Evolutionary conservation across 371 early-diverging fungal species (phyloP).

Genomic region (Mucor velutinosus): DNA sequence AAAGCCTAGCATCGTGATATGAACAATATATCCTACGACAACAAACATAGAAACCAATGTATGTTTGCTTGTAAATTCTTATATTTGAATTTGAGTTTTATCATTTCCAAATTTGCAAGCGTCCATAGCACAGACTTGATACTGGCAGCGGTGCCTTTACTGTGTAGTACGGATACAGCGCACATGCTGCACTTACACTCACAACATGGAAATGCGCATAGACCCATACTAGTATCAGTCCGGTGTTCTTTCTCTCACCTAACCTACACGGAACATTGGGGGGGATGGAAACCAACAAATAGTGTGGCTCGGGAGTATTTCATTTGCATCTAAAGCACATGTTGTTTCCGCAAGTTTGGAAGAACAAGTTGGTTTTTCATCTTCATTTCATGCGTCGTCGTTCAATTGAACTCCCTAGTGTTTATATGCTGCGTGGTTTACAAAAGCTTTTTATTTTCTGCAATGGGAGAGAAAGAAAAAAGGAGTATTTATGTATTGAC

Average conservation of each 20-base stretch:
- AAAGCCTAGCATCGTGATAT: no score
- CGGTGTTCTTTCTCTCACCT: background rate
- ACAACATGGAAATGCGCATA: background rate
- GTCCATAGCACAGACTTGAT: no score
- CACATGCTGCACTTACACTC: background rate
- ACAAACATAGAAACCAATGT: no score
- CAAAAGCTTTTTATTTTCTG: background rate
- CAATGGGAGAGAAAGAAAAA: background rate
- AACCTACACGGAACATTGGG: background rate
- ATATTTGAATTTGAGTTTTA: no score
- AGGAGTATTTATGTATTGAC: background rate
- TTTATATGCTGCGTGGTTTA: background rate
- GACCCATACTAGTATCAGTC: background rate
- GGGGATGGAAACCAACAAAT: background rate
- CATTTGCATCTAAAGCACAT: background rate
- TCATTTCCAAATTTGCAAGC: no score
- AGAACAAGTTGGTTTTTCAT: background rate
- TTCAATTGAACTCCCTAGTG: background rate
- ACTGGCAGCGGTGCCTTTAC: no score
- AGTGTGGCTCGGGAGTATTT: background rate
- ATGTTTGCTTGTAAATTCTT: no score
- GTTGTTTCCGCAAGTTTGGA: conserved; percentile 1
- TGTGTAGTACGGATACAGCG: no score
- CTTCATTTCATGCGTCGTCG: background rate
- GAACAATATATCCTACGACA: no score